Base-by-base conservation (phyloP, 2,329 filamentous ascomycete species). In the Dendrostoma leiphaemia region DNA sequence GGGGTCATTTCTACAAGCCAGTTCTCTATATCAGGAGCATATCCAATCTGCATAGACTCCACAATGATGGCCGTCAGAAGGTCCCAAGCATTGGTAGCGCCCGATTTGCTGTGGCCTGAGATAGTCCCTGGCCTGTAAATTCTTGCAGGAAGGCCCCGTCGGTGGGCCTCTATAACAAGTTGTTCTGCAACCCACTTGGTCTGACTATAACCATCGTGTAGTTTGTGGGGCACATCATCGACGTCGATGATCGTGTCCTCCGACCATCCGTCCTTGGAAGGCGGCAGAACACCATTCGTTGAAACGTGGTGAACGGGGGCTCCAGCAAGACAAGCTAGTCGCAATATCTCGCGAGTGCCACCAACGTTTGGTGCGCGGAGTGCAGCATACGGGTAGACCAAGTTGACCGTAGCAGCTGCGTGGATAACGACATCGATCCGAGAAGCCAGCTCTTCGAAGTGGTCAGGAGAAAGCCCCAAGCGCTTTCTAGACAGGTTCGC, bases 1-100 rank as follows among this genome's bases (percentile, higher is more conserved):
- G 89, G 89, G 0, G 89, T 91, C 89, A 92, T 92, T 71, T 93
- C 89, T 1, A 88, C 82, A 47, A 85, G 82, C 89, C 89, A 93
- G 38, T 84, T 84, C 47, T 86, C 78, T 4, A 91, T 84, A 50
- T 89, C 79, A 0, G 89, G 89, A 1, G 82, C 82, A 60, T 82
- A 81, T 6, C 88, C 88, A 3, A 92, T 76, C 49, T 88, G 84
- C 34, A 92, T 77, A 0, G 89, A 91, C 66, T 92, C 89, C 1
- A 91, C 86, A 24, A 92, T 79, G 53, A 93, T 68, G 0, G 89
- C 89, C 49, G 86, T 90, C 43, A 93, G 74, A 19, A 93, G 72
- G 76, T 93, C 89, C 74, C 85, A 92, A 0, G 88, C 83, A 62
- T 93, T 93, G 1, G 88, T 86, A 6, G 89, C 85, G 44, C 89